Evolutionary conservation across 129 eudicot species (phyloP), one percentile per base, ranked within the genome.

Genomic region (Lonicera japonica): DNA sequence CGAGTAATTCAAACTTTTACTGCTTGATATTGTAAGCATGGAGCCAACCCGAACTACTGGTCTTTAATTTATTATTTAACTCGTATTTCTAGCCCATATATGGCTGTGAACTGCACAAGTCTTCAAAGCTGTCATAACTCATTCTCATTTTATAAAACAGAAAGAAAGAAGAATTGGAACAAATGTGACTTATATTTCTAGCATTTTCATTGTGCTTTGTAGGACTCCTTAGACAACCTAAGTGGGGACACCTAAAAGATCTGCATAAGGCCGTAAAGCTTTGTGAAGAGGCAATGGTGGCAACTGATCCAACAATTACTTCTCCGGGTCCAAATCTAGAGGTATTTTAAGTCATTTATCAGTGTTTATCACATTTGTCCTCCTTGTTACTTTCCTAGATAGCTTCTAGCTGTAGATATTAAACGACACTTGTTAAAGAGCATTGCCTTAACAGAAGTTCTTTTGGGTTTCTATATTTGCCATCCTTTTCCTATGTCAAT

Each of bases 221-320:
- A 92, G 98, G 99, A 61, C 85, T 87, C 59, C 64, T 78, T 68
- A 80, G 84, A 61, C 95, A 92, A 70, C 96, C 99, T 24, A 92
- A 92, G 65, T 92, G 95, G 91, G 96, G 99, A 40, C 99, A 92
- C 54, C 71, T 92, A 61, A 85, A 75, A 70, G 99, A 92, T 65
- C 39, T 92, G 24, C 99, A 92, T 50, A 85, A 83, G 75, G 89
- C 99, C n/a, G 77, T 92, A 58, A 92, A 84, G 80, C 99, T 88
- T 53, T 92, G 99, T 79, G 96, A 88, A 77, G 89, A 66, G 20
- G 95, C 96, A 41, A 46, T 92, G 78, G 59, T 92, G 56, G 96
- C 89, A 68, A 82, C 89, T 11, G 95, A 92, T 75, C 99, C 99
- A 7, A 73, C 73, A 16, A 78, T 68, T 61, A 70, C 80, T 64